phyloP scores from a whole-genome alignment of 2,329 filamentous ascomycete species.

The Magnaporthales sp. region DNA sequence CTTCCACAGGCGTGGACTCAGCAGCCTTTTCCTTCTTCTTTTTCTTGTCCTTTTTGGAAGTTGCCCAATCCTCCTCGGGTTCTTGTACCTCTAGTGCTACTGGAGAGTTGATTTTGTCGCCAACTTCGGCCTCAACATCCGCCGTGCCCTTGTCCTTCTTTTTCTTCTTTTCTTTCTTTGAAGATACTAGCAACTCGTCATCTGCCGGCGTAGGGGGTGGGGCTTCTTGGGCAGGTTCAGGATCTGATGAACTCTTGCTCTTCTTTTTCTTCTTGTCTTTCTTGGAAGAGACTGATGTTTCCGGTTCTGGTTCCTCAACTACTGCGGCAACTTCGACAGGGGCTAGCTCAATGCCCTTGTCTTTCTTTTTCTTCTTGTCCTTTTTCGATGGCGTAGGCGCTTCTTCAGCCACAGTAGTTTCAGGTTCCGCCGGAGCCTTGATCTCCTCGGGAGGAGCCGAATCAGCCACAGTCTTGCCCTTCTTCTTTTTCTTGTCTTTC shows the following conservation, averaged over 20 bases:
- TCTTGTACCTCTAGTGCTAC: neutral
- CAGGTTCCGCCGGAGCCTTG: neutral
- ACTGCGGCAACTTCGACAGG: neutral
- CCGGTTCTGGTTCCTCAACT: neutral
- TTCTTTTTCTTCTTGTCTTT: neutral
- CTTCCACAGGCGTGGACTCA: slow-evolving; percentile 4
- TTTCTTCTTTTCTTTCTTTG: neutral
- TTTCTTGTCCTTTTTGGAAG: neutral
- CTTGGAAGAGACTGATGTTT: neutral
- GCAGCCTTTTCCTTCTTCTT: slow-evolving; percentile 1
- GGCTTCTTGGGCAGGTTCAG: neutral
- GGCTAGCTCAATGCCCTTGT: neutral
- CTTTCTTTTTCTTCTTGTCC: neutral
- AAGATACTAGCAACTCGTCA: neutral
- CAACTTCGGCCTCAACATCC: neutral
- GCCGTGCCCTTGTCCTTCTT: neutral
- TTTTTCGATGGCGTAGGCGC: neutral
- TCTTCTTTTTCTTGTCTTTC: slow-evolving; percentile 2
- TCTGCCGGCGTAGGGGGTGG: neutral
- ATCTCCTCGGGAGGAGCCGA: neutral
- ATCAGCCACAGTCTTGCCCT: neutral
- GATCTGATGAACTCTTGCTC: neutral
- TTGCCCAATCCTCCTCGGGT: neutral
- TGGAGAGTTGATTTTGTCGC: neutral
- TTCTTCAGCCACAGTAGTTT: neutral